Evolutionary conservation across 1,284 basidiomycete species (phyloP).

Genomic region (Rhizoctonia solani): DNA sequence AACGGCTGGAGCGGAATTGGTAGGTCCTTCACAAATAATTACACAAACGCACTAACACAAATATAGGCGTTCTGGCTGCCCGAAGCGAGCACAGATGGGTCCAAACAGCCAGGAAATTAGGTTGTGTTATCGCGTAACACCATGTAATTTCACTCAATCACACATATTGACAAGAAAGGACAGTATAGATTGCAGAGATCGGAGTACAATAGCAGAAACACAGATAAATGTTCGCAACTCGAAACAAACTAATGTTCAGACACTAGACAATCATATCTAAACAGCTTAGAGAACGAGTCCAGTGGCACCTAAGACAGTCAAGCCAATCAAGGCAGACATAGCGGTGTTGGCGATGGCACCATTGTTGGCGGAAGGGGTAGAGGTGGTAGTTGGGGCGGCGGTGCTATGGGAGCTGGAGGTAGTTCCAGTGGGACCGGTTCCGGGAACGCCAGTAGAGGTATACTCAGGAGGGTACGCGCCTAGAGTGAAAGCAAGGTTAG

Average conservation of each 20-base stretch:
- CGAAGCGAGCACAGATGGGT: slow-evolving; percentile 58
- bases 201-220: slow-evolving; percentile 9
- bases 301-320: not conserved
- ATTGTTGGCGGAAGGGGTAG: slow-evolving; percentile 7
- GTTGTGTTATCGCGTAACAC: not conserved
- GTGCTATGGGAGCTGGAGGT: not conserved
- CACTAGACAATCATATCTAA: no score
- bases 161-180: not conserved
- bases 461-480: slow-evolving; percentile 38
- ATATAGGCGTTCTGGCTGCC: slow-evolving; percentile 81
- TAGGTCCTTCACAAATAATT: slow-evolving; percentile 49
- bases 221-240: not conserved
- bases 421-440: slow-evolving; percentile 23
- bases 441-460: slow-evolving; percentile 20
- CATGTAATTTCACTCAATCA: not conserved
- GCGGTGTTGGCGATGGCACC: slow-evolving; percentile 6
- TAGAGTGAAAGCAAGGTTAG: not conserved
- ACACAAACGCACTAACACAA: slow-evolving; percentile 7
- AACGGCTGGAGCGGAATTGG: slow-evolving; percentile 82
- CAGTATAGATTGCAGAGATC: slow-evolving; percentile 4
- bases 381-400: slow-evolving; percentile 14
- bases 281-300: not conserved
- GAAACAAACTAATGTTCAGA: not conserved
- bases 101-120: not conserved
- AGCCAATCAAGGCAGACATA: not conserved